phyloP scores from a whole-genome alignment of 2,329 filamentous ascomycete species.

The Drechslerella dactyloides region DNA sequence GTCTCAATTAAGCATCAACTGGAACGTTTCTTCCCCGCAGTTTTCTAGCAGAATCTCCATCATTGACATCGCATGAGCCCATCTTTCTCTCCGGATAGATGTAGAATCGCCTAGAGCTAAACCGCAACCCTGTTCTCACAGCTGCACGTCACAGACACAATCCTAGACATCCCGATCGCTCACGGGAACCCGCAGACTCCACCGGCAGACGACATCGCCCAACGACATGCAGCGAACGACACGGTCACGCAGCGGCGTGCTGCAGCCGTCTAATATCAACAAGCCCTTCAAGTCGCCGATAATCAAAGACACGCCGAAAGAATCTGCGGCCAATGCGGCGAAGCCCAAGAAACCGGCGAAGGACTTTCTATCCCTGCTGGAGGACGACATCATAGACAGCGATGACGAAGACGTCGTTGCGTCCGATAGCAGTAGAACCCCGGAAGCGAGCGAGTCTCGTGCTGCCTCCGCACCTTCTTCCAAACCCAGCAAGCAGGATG shows the following conservation, averaged over 20 bases:
- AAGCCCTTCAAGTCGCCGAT: slow-evolving; percentile 37
- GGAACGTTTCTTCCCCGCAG: too few species aligned
- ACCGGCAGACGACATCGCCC: too few species aligned
- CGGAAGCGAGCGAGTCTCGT: slow-evolving; percentile 10
- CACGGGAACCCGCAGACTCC: too few species aligned
- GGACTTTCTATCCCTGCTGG: not conserved
- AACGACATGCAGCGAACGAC: slow-evolving; percentile 18
- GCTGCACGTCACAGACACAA: too few species aligned
- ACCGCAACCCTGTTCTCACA: too few species aligned
- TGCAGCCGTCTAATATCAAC: slow-evolving; percentile 16
- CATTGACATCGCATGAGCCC: too few species aligned
- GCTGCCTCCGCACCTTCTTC: not conserved
- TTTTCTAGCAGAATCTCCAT: too few species aligned
- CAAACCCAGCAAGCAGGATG: slow-evolving; percentile 5
- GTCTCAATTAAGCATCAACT: too few species aligned
- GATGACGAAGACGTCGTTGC: slow-evolving; percentile 23
- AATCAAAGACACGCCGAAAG: slow-evolving; percentile 8
- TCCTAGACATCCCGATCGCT: not conserved
- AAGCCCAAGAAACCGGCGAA: slow-evolving; percentile 1
- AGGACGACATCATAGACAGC: slow-evolving; percentile 37
- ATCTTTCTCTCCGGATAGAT: too few species aligned
- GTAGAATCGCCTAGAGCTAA: too few species aligned
- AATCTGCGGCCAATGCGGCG: not conserved
- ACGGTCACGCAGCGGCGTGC: slow-evolving; percentile 5
- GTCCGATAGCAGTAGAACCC: not conserved